Conservation (phyloP, 768 basidiomycete species). For the Lactifluus hygrophoroides region DNA sequence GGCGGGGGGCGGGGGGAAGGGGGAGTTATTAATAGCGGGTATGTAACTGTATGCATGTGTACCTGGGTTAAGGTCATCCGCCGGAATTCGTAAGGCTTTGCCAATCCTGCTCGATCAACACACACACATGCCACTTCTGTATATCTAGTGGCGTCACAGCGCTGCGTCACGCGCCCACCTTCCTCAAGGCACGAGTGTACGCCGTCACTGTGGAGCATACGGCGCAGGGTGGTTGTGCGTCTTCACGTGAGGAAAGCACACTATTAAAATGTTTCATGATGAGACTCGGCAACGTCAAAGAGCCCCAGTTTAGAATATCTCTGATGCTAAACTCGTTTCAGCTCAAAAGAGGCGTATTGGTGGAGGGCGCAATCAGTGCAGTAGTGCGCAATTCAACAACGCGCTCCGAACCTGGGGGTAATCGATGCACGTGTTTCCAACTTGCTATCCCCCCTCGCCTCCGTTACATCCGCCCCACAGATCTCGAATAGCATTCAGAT, state of each 20-base stretch:
- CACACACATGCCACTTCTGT: not conserved
- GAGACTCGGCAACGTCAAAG: not conserved
- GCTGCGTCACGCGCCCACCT: slow-evolving; percentile 2
- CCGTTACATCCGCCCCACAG: not conserved
- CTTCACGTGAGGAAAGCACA: not conserved
- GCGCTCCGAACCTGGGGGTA: not conserved
- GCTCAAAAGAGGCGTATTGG: no score
- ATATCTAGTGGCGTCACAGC: not conserved
- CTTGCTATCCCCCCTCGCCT: not conserved
- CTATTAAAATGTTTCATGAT: not conserved
- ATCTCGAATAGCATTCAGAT: not conserved
- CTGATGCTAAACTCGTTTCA: not conserved
- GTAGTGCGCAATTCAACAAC: not conserved
- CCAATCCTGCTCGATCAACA: slow-evolving; percentile 11
- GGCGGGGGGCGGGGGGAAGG: not conserved
- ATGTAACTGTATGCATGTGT: slow-evolving; percentile 4
- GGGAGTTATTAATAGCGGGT: not conserved
- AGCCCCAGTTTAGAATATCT: not conserved
- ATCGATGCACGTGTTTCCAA: not conserved
- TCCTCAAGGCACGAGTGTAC: not conserved
- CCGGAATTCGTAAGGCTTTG: not conserved
- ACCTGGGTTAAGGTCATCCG: not conserved
- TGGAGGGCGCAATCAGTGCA: no score
- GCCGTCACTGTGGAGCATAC: not conserved
- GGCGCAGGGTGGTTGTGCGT: not conserved